A percentile compares a stretch with the other conserved stretches of the same genome.
phyloP scores from a whole-genome alignment of 169 alveolate genomes.

The Cryptosporidium meleagridis region DNA sequence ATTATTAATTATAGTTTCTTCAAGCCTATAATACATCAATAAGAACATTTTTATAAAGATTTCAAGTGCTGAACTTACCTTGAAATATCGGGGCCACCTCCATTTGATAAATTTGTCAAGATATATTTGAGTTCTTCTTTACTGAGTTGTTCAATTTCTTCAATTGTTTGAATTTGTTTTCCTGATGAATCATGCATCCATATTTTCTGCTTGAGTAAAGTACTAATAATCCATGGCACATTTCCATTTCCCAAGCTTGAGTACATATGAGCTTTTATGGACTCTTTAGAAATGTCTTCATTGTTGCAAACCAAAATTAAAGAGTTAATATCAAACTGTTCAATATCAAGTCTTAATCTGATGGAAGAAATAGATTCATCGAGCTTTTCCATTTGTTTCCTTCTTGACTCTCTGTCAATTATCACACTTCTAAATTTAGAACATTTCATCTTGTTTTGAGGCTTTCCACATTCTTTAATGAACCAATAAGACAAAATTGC shows the following conservation, averaged over 20 bases:
- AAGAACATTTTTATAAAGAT: too few relatives aligned
- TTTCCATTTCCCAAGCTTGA: conserved; percentile 13
- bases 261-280: conserved; percentile 6
- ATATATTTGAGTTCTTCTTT: conserved; percentile 35
- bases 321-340: conserved; percentile 31
- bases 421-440: conserved; percentile 14
- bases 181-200: conserved; percentile 26
- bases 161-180: neutral
- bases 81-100: conserved; percentile 65
- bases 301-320: conserved; percentile 24
- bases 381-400: conserved; percentile 53
- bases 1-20: conserved; percentile 1
- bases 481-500: conserved; percentile 65
- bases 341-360: conserved; percentile 68
- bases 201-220: conserved; percentile 16
- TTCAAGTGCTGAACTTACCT: conserved; percentile 31
- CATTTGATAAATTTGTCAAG: conserved; percentile 16
- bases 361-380: conserved; percentile 2
- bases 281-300: neutral
- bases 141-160: neutral
- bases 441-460: neutral
- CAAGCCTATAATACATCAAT: conserved; percentile 11
- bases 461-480: conserved; percentile 22
- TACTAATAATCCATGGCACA: conserved; percentile 39
- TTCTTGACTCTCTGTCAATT: conserved; percentile 71